These are phyloP conservation scores for Neoconidiobolus thromboides DNA, from an alignment of 371 early-diverging fungal genomes.

Conservation along the genomic window DNA sequence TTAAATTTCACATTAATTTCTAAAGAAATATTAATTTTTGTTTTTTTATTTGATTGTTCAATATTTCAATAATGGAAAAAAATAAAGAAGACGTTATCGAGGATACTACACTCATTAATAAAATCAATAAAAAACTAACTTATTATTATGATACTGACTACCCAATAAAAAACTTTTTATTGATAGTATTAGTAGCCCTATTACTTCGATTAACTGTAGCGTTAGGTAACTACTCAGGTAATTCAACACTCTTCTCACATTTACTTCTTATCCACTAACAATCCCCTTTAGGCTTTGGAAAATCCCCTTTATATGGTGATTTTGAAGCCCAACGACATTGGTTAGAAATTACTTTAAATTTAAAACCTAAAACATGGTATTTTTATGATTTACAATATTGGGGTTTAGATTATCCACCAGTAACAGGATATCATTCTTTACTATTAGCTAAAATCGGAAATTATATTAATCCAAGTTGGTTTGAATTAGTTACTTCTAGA, in stretches of 20 bases:
- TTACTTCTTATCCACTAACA: background rate
- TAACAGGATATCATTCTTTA: conserved; percentile 50
- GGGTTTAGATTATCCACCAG: conserved; percentile 92
- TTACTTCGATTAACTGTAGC: background rate
- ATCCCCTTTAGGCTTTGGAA: conserved; percentile 12
- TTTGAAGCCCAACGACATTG: conserved; percentile 96
- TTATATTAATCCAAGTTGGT: conserved; percentile 60
- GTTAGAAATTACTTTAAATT: conserved; percentile 77
- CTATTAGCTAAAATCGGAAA: conserved; percentile 30
- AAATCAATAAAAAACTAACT: no score
- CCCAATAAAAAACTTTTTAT: no score
- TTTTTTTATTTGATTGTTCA: no score
- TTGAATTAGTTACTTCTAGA: conserved; percentile 63
- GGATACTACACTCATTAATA: no score
- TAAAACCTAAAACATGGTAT: conserved; percentile 73
- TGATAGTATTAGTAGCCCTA: no score
- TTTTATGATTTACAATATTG: conserved; percentile 70
- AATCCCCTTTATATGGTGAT: conserved; percentile 76
- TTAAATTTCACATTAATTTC: no score
- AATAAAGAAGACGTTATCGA: no score
- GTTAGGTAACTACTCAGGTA: background rate
- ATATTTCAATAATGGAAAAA: no score
- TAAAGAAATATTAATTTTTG: no score
- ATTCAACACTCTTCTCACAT: background rate
- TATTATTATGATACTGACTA: no score